Base-by-base conservation (phyloP, 345 rosid species). In the Corchorus olitorius region DNA sequence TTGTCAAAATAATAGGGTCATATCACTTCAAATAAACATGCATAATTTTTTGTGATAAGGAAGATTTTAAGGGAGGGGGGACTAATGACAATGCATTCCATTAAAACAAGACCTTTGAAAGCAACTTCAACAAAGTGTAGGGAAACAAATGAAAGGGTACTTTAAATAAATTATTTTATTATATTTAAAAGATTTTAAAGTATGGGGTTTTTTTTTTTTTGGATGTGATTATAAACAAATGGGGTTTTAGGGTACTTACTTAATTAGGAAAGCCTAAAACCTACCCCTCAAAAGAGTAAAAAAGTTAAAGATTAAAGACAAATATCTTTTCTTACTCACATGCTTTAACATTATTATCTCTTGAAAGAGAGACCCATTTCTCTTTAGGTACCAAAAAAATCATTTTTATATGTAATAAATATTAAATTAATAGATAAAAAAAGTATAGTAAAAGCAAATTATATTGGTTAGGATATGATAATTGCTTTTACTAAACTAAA, bases 71-170 rank as follows among this genome's bases (percentile, higher is more conserved):
- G 73, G 73, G 53, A 70, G 65, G 66, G 19, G 12, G 60, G 46
- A 2, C 65, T 60, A 58, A 41, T 49, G 27, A 27, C 27, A 60
- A 61, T 16, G 46, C 76, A 46, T 33, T 27, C 45, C 33, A 33
- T 13, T 27, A 22, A 74, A 37, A 68, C 33, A 59, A 63, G 84
- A 76, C 74, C 75, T 74, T 39, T 81, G 81, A 79, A 81, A 81
- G 76, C 77, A 75, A 78, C 78, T 77, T 70, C 52, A 62, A 53
- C 19, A 37, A 70, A 69, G 16, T 7, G 65, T 61, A 27, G 6
- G 58, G 33, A 17, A 70, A 70, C 46, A 70, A 16, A 70, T 70
- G 60, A 48, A 50, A 67, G 20, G 41, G 68, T 59, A 70, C 69
- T 61, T 70, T 48, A 59, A 14, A 58, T 5, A 70, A 54, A 19